Base-by-base conservation (phyloP, 441 rosid genomes). In the Heliophila coronopifolia region DNA sequence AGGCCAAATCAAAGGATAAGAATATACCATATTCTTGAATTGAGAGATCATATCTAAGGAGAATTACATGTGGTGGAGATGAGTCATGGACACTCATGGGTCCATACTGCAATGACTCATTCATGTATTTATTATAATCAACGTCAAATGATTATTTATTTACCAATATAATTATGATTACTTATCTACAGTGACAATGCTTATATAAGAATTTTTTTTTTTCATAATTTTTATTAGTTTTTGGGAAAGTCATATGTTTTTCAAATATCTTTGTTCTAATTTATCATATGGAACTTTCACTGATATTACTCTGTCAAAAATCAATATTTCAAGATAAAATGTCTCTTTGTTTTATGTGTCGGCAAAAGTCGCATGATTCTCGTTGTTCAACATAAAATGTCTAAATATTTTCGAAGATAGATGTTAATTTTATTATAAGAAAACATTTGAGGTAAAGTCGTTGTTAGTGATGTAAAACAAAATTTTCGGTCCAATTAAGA, bases 41-140 rank as follows among this genome's bases (percentile, higher is more conserved):
- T 34, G 23, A 50, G 24, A 47, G 32, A 28, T 27, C 22, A 51
- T 20, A 49, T 20, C 16, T 18, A 18, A 18, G 33, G 27, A 41
- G 30, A 42, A 14, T 12, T 49, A 36, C 48, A 34, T 47, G 50
- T 41, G 45, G 46, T 48, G 61, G 56, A 38, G 40, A 30, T 44
- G 39, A 52, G 33, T 52, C 53, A 52, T 52, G 25, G 59, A 42
- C 20, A 50, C 12, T 35, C 45, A 9, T 46, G 34, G 23, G 16
- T 37, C 22, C 35, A 34, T 7, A 34, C 45, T 40, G 26, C 40
- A 31, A 30, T 48, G 64, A 38, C 34, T 9, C 12, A 22, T 38
- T 58, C 55, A 14, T 28, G 4, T 48, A 18, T 7, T 19, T 26
- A 20, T 14, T 22, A 39, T 2, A 38, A 30, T 46, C 35, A 30